Conservation (phyloP, 2,329 filamentous ascomycete genomes). For the Aureobasidium mangrovei region DNA sequence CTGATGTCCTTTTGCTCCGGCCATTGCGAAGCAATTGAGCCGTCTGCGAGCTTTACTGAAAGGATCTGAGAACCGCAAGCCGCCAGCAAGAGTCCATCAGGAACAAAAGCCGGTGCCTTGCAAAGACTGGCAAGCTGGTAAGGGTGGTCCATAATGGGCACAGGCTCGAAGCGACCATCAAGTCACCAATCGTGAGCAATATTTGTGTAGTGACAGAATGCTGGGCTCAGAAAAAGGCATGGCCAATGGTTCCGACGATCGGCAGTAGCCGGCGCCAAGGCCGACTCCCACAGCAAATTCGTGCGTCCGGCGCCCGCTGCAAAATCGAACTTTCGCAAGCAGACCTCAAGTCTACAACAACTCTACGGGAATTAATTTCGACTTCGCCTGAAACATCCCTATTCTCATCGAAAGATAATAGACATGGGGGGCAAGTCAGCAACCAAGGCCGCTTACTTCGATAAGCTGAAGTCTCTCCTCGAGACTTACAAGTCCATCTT, state of each 20-base stretch:
- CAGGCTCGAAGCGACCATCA: not conserved
- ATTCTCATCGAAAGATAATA: conserved; percentile 18
- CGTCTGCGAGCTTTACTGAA: conserved; percentile 52
- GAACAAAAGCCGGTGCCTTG: conserved; percentile 11
- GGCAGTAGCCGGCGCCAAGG: conserved; percentile 3
- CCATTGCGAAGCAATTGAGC: conserved; percentile 55
- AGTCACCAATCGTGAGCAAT: not conserved
- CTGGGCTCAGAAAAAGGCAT: conserved; percentile 4
- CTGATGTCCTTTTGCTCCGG: conserved; percentile 25
- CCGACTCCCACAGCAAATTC: conserved; percentile 13
- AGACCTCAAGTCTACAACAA: conserved; percentile 9
- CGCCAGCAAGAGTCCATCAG: conserved; percentile 53
- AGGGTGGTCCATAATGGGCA: not conserved
- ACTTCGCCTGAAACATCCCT: conserved; percentile 19
- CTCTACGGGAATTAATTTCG: conserved; percentile 10
- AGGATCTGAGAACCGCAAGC: conserved; percentile 66
- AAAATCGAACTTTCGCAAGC: not conserved
- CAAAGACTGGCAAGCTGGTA: conserved; percentile 8
- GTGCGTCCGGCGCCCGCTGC: not conserved
- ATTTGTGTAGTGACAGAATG: not conserved
- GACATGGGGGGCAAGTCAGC: conserved; percentile 57
- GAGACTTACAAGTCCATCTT: conserved; percentile 97
- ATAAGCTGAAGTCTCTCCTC: conserved; percentile 97
- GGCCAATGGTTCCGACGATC: conserved; percentile 1
- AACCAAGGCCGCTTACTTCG: conserved; percentile 97